Base-by-base conservation (phyloP, 345 rosid species). In the Eucalyptus tenuipes region DNA sequence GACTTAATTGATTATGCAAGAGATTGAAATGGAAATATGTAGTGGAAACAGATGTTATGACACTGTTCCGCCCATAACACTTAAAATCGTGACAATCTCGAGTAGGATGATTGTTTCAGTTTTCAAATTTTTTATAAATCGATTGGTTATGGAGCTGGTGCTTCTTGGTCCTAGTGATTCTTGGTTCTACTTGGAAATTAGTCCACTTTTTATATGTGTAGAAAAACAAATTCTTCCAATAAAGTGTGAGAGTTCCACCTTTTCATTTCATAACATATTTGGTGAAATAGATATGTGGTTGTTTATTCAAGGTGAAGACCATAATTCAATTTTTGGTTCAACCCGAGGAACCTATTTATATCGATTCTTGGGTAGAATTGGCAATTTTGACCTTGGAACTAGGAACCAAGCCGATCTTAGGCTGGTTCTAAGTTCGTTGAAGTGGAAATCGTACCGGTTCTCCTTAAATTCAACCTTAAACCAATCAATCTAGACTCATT, bases 381-480 rank as follows among this genome's bases (percentile, higher is more conserved):
- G 66, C 5, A 8, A 15, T 59, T 59, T 2, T 4, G 0, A 3
- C n/a, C 66, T 15, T 49, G 1, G 6, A 49, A 49, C 3, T 49
- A 1, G 50, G 50, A 14, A 49, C 7, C 0, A 0, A 49, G 50
- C 3, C 6, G 0, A 1, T 49, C 6, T 1, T 49, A 49, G 50
- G 6, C 0, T 49, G 1, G 52, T 49, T 49, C 10, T 1, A 57
- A 57, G 29, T 57, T 57, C 3, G 1, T 12, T 13, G 0, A 13
- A 29, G 2, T 7, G 68, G 4, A 2, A 49, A 14, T 6, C 6
- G 0, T 49, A 49, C 6, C 6, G 2, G 6, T 59, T 59, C 1
- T 12, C n/a, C n/a, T 4, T 12, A 13, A 61, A 61, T 3, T 61
- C 3, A 1, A 1, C 17, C 68, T 61, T 61, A 61, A 27, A 61